Conservation (phyloP, 2,329 filamentous ascomycete genomes). For the Claviceps maximensis region DNA sequence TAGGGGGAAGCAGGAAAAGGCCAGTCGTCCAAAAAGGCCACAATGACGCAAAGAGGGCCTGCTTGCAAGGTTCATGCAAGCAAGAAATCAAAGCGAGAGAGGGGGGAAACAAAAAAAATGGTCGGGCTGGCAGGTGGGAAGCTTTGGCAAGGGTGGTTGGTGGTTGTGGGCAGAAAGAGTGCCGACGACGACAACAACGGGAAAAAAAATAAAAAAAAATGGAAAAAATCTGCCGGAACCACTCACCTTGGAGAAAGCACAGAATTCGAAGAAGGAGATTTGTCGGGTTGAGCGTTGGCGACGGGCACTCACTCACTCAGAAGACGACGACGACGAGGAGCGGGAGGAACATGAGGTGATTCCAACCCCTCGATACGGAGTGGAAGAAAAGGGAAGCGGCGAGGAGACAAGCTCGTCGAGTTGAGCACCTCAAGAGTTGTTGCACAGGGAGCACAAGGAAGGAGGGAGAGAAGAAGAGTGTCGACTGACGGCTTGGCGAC, state of each 20-base stretch:
- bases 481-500: not conserved
- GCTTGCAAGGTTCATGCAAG: not conserved
- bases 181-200: not conserved
- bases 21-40: not conserved
- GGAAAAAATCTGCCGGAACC: constrained; percentile 4
- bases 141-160: constrained; percentile 2
- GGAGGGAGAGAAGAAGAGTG: not conserved
- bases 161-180: not conserved
- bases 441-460: constrained; percentile 6
- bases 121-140: constrained; percentile 2
- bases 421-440: not conserved
- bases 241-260: constrained; percentile 7
- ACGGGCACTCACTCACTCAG: not conserved
- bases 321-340: not conserved
- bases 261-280: not conserved
- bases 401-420: not conserved
- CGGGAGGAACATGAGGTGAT: constrained; percentile 3
- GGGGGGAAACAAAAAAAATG: not conserved
- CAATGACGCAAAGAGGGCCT: not conserved
- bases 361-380: not conserved
- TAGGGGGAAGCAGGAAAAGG: not conserved
- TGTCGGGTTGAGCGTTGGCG: not conserved
- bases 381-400: not conserved
- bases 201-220: constrained; percentile 2
- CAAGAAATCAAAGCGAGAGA: not conserved